Percentiles rank a stretch among this genome's conserved stretches.
Evolutionary conservation across 208 protist species (phyloP).

Genomic region (Vickermania ingenoplastis): DNA sequence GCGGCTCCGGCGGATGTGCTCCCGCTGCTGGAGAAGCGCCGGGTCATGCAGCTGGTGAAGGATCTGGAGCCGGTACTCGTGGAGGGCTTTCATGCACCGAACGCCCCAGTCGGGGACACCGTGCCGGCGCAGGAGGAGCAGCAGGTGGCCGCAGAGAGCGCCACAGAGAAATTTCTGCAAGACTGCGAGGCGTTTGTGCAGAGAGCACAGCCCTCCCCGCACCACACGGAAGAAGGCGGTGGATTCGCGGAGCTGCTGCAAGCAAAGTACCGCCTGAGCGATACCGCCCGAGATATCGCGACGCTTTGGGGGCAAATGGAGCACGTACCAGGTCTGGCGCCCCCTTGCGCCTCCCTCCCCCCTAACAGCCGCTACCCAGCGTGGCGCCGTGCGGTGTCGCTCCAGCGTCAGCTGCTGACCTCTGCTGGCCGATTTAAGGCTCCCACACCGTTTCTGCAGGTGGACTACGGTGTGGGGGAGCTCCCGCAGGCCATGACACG

Average conservation of each 20-base stretch:
- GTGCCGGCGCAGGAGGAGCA: conserved; percentile 4
- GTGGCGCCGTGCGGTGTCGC: conserved; percentile 30
- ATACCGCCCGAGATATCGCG: conserved; percentile 32
- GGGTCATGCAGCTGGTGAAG: conserved; percentile 89
- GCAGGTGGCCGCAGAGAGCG: conserved; percentile 6
- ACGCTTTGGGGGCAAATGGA: conserved; percentile 62
- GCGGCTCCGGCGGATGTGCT: conserved; percentile 21
- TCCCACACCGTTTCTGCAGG: conserved; percentile 63
- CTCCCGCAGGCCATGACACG: conserved; percentile 83
- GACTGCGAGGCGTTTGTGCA: neutral
- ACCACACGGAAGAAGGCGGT: conserved; percentile 11
- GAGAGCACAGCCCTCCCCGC: neutral
- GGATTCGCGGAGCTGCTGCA: conserved; percentile 33
- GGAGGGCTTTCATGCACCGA: conserved; percentile 69
- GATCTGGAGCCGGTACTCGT: conserved; percentile 56
- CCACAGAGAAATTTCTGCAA: neutral
- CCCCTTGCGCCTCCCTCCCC: neutral
- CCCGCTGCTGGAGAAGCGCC: conserved; percentile 79
- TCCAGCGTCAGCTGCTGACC: conserved; percentile 48
- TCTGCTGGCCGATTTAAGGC: conserved; percentile 73
- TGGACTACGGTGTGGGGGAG: conserved; percentile 75
- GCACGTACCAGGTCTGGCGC: neutral
- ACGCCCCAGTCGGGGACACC: conserved; percentile 25
- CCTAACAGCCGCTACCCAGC: neutral
- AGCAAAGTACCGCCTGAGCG: conserved; percentile 35